Evolutionary conservation across 176 grass and related monocot species (phyloP).

Genomic region (Oryza officinalis): DNA sequence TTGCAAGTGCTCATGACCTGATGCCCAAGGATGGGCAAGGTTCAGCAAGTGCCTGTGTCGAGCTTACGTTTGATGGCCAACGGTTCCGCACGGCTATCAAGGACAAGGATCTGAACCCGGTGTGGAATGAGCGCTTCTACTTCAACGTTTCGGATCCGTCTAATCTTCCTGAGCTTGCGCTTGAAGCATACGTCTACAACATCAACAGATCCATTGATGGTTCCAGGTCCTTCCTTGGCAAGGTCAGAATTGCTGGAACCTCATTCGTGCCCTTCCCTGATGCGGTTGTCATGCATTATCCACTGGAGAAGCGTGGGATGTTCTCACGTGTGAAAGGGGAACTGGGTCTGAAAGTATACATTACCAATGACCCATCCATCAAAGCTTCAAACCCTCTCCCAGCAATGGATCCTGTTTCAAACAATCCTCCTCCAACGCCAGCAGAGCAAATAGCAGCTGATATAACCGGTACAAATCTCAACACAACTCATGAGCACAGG

Average conservation of each 20-base stretch:
- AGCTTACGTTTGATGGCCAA: slow-evolving; percentile 90
- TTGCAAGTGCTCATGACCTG: slow-evolving; percentile 81
- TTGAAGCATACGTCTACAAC: slow-evolving; percentile 94
- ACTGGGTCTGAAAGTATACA: slow-evolving; percentile 83
- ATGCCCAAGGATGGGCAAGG: slow-evolving; percentile 98
- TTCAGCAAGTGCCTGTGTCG: slow-evolving; percentile 76
- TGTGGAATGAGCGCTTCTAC: slow-evolving; percentile 92
- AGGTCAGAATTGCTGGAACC: slow-evolving; percentile 87
- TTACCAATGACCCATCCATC: slow-evolving; percentile 83
- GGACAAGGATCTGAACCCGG: slow-evolving; percentile 80
- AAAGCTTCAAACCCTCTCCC: slow-evolving; percentile 84
- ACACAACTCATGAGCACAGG: slow-evolving; percentile 48
- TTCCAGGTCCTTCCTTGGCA: slow-evolving; percentile 81
- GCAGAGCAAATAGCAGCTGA: slow-evolving; percentile 54
- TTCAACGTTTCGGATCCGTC: slow-evolving; percentile 78
- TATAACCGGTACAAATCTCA: slow-evolving; percentile 51
- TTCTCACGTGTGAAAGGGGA: slow-evolving; percentile 95
- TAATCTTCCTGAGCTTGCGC: slow-evolving; percentile 70
- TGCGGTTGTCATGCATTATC: slow-evolving; percentile 81
- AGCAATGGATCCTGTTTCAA: slow-evolving; percentile 64
- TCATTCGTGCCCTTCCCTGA: slow-evolving; percentile 84
- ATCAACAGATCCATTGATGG: slow-evolving; percentile 51
- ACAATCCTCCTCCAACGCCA: slow-evolving; percentile 49
- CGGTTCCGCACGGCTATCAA: slow-evolving; percentile 80
- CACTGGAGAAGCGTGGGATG: slow-evolving; percentile 88